Conservation (phyloP, 2,329 filamentous ascomycete genomes). For the Cladobotryum mycophilum region DNA sequence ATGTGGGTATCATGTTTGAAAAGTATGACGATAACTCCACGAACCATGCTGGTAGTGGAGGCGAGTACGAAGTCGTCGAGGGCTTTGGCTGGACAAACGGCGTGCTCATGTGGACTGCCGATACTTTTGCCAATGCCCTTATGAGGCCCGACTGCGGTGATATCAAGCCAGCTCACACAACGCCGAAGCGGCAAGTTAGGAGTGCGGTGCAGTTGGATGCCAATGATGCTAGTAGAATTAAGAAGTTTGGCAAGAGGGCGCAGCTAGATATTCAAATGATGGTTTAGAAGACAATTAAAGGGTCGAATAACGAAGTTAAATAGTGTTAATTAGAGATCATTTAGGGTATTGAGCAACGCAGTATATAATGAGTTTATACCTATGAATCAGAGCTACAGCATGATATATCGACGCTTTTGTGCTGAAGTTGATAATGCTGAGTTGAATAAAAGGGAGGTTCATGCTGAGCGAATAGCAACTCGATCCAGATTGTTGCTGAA, state of each 20-base stretch:
- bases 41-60: slow-evolving; percentile 56
- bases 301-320: too few relatives aligned
- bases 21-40: slow-evolving; percentile 58
- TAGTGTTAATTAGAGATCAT: too few relatives aligned
- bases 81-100: slow-evolving; percentile 68
- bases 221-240: slow-evolving; percentile 42
- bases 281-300: too few relatives aligned
- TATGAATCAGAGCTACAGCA: too few relatives aligned
- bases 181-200: slow-evolving; percentile 27
- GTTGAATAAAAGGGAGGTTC: too few relatives aligned
- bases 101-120: slow-evolving; percentile 59
- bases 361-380: too few relatives aligned
- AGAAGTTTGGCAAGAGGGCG: slow-evolving; percentile 35
- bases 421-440: too few relatives aligned
- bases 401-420: too few relatives aligned
- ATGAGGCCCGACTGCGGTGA: slow-evolving; percentile 50
- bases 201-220: slow-evolving; percentile 41
- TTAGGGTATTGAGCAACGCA: too few relatives aligned
- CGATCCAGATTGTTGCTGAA: too few relatives aligned
- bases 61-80: slow-evolving; percentile 64
- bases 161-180: slow-evolving; percentile 35
- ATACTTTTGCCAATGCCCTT: slow-evolving; percentile 52
- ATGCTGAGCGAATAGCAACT: too few relatives aligned
- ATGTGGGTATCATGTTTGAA: slow-evolving; percentile 60
- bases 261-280: background rate